A percentile compares a stretch with the other conserved stretches of the same genome.
Conservation (phyloP, 2,329 filamentous ascomycete genomes). For the Diplocarpon mali region DNA sequence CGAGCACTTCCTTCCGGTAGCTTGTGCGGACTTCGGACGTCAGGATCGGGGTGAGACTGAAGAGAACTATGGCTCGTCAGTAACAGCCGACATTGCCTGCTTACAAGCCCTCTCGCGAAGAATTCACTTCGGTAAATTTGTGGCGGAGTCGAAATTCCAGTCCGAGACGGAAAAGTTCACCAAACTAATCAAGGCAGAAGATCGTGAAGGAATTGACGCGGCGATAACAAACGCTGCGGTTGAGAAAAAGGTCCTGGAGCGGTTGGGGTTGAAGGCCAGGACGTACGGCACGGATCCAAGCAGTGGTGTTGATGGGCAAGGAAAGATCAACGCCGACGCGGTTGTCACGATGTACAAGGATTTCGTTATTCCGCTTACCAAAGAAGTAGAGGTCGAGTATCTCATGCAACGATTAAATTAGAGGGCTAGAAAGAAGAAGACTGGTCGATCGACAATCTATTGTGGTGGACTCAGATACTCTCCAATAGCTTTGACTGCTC, state of each 20-base stretch:
- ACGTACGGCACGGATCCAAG: slow-evolving; percentile 90
- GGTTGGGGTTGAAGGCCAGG: slow-evolving; percentile 76
- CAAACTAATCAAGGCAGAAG: slow-evolving; percentile 66
- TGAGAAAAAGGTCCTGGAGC: slow-evolving; percentile 82
- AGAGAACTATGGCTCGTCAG: slow-evolving; percentile 92
- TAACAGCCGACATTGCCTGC: slow-evolving; percentile 81
- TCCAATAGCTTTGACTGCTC: slow-evolving; percentile 62
- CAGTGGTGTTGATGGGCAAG: slow-evolving; percentile 42
- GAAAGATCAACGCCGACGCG: slow-evolving; percentile 86
- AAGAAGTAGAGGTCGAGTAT: slow-evolving; percentile 96
- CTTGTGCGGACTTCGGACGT: slow-evolving; percentile 68
- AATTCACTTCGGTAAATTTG: slow-evolving; percentile 97
- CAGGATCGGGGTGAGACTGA: slow-evolving; percentile 72
- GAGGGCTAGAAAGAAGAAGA: slow-evolving; percentile 5
- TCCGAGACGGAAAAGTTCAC: slow-evolving; percentile 74
- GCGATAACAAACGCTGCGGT: slow-evolving; percentile 86
- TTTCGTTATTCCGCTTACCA: slow-evolving; percentile 94
- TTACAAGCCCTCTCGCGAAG: slow-evolving; percentile 81
- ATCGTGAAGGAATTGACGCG: slow-evolving; percentile 70
- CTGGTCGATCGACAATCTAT: slow-evolving; percentile 24
- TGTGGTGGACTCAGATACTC: slow-evolving; percentile 56
- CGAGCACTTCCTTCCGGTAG: slow-evolving; percentile 67
- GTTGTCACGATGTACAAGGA: slow-evolving; percentile 85
- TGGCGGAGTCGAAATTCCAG: slow-evolving; percentile 90
- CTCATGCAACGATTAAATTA: slow-evolving; percentile 71